These are phyloP conservation scores for Debaryomyces nepalensis DNA, from an alignment of 1,139 yeast species.

Conservation along the genomic window DNA sequence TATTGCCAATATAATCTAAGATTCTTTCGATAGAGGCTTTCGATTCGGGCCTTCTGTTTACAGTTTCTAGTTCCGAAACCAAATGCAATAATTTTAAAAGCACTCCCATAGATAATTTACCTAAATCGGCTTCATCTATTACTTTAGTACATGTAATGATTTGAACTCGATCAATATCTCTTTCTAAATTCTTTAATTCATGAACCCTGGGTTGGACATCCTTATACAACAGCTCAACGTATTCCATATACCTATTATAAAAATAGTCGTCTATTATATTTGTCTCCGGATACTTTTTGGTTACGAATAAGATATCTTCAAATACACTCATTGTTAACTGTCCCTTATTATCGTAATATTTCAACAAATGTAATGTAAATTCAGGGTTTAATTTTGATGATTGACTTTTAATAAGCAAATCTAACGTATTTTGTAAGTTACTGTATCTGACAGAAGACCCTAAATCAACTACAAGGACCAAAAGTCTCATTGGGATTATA, in stretches of 20 bases:
- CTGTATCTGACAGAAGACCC: conserved; percentile 23
- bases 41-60: conserved; percentile 18
- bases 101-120: conserved; percentile 17
- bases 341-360: conserved; percentile 21
- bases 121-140: conserved; percentile 15
- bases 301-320: conserved; percentile 25
- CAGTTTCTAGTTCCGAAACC: conserved; percentile 30
- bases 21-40: conserved; percentile 12
- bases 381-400: conserved; percentile 20
- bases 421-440: conserved; percentile 12
- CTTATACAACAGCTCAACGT: conserved; percentile 36
- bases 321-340: conserved; percentile 28
- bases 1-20: conserved; percentile 14
- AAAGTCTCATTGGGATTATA: conserved; percentile 21
- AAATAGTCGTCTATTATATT: conserved; percentile 26
- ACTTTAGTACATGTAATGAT: conserved; percentile 19
- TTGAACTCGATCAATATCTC: conserved; percentile 38
- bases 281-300: conserved; percentile 10
- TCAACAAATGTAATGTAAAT: conserved; percentile 29
- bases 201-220: conserved; percentile 39
- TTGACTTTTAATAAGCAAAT: conserved; percentile 11
- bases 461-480: conserved; percentile 32
- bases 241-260: conserved; percentile 25
- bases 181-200: conserved; percentile 39
- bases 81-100: conserved; percentile 27